A percentile compares a stretch with the other conserved stretches of the same genome.
Conservation (phyloP, 257 asterid species). For the Marsdenia floribunda region DNA sequence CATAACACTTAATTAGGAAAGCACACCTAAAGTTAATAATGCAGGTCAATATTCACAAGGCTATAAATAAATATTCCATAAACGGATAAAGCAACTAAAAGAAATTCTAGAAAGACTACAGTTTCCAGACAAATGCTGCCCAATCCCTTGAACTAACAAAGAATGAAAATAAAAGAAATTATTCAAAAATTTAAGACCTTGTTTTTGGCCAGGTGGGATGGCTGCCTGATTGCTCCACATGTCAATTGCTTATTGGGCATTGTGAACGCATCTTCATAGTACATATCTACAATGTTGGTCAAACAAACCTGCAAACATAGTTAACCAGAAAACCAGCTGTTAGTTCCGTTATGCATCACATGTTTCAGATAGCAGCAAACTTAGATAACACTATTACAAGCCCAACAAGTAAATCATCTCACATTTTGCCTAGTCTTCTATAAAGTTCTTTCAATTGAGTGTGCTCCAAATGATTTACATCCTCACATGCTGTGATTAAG, state of each 20-base stretch:
- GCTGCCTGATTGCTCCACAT: constrained; percentile 46
- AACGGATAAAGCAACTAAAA: not conserved
- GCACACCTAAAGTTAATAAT: not conserved
- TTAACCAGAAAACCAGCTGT: constrained; percentile 14
- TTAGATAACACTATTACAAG: not conserved
- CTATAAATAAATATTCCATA: not conserved
- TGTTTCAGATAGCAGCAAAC: not conserved
- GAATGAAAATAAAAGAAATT: not conserved
- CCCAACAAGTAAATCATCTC: not conserved
- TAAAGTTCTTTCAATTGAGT: not conserved
- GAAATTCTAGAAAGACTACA: not conserved
- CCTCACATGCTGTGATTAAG: not conserved
- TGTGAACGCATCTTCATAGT: constrained; percentile 80
- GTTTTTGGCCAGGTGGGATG: constrained; percentile 34
- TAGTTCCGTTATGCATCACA: not conserved
- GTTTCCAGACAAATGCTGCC: not conserved
- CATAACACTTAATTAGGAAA: not conserved
- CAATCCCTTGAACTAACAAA: not conserved
- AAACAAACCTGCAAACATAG: constrained; percentile 54
- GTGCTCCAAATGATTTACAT: not conserved
- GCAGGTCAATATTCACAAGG: not conserved
- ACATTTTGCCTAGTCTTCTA: no score
- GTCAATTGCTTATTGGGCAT: constrained; percentile 59
- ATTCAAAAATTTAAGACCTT: constrained; percentile 41
- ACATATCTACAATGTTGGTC: constrained; percentile 73